Evolutionary conservation across 345 rosid species (phyloP), one percentile per base, ranked within the genome.

Genomic region (Populus ilicifolia): DNA sequence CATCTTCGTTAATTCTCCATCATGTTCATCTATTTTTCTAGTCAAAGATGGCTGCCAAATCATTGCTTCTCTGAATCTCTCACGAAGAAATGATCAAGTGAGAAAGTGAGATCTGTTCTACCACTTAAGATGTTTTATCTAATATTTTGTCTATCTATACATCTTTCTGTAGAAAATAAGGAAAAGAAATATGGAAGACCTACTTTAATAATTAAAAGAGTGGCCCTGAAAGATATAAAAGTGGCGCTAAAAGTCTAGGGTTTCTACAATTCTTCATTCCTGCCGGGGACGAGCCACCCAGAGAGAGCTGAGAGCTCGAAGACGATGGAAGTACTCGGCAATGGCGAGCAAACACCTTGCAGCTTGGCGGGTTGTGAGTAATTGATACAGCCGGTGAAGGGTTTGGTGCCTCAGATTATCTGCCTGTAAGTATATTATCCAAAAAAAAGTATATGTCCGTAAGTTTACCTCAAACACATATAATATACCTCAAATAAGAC

Each of bases 331-430:
- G 73, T 96, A 92, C 84, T 96, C 99, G 0, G 96, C 90, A 0
- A 92, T 86, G 0, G 94, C 97, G 65, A 96, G 78, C 72, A 96
- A 75, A 80, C 98, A 89, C 65, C 96, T 84, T 14, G 99, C 99
- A 29, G 92, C 88, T 84, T 96, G 99, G 38, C 93, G 92, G 35
- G 86, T 90, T 21, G 99, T 94, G 63, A 96, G 81, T 72, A 94
- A 30, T 63, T 94, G 97, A 48, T 86, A 85, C 74, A 96, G 81
- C 70, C 94, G 89, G 69, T 90, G 97, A 33, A 96, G 54, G 39
- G 91, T 89, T 73, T 94, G 98, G 77, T 90, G 97, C 87, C 99
- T 94, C 91, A 96, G 64, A 83, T 89, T 86, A 81, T 96, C 99
- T 23, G 96, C 99, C 99, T 96, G 98, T 84, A 87, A 86, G 89